A percentile compares a stretch with the other conserved stretches of the same genome.
Conservation (phyloP, 2,329 filamentous ascomycete species). For the Pseudogymnoascus sp. region DNA sequence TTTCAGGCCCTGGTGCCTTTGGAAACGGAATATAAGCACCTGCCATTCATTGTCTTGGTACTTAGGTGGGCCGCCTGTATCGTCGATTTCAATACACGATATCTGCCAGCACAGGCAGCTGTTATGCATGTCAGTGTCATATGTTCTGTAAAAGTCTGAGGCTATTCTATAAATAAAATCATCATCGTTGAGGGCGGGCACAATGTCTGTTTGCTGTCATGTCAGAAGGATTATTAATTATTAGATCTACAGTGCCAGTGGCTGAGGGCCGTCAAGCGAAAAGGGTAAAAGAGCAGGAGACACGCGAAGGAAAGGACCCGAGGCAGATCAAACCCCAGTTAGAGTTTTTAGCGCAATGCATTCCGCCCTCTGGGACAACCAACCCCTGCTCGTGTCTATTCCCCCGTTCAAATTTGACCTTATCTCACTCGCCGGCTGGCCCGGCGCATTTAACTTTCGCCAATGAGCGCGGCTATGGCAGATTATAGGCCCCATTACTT, state of each 20-base stretch:
- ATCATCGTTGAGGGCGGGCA: neutral
- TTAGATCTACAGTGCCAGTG: neutral
- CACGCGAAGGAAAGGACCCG: neutral
- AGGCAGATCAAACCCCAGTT: neutral
- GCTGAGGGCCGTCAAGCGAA: neutral
- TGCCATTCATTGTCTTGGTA: neutral
- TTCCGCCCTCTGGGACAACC: neutral
- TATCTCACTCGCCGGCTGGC: neutral
- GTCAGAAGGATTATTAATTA: too few species aligned
- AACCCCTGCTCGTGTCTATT: neutral
- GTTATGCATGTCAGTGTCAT: neutral
- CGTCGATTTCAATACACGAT: neutral
- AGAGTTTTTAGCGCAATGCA: neutral
- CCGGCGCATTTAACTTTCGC: neutral
- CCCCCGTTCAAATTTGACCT: neutral
- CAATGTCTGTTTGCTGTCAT: neutral
- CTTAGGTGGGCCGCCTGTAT: neutral
- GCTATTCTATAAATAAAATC: too few species aligned
- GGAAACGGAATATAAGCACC: neutral
- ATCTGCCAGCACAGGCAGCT: neutral
- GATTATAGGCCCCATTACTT: neutral
- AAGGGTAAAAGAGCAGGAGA: neutral
- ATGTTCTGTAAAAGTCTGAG: neutral
- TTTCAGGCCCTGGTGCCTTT: neutral
- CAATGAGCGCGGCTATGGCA: neutral